A percentile compares a stretch with the other conserved stretches of the same genome.
phyloP scores from a whole-genome alignment of 148 eudicot species.

The Nepenthes gracilis region DNA sequence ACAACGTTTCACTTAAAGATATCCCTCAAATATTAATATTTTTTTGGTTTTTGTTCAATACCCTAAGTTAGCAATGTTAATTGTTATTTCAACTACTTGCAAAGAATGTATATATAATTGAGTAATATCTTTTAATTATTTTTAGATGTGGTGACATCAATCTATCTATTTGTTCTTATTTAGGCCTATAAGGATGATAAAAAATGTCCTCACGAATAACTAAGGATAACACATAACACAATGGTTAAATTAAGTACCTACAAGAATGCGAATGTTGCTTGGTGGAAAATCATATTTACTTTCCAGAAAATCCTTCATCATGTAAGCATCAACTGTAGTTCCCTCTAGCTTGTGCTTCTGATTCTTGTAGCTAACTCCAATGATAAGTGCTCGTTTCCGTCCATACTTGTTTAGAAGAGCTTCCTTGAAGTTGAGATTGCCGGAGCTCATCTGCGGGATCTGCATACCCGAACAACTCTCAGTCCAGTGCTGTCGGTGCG shows the following conservation, averaged over 20 bases:
- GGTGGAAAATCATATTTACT: conserved; percentile 25
- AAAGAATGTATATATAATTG: no score
- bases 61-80: no score
- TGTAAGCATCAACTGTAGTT: conserved; percentile 36
- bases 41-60: no score
- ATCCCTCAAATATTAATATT: no score
- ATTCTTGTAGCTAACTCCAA: conserved; percentile 55
- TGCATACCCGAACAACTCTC: background rate
- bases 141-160: no score
- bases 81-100: no score
- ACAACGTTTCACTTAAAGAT: no score
- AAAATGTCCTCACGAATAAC: background rate
- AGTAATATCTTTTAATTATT: no score
- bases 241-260: conserved; percentile 27
- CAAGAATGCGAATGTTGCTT: conserved; percentile 33
- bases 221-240: no score
- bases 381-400: conserved; percentile 50
- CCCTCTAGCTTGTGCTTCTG: conserved; percentile 48
- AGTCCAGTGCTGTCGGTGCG: background rate
- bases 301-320: conserved; percentile 31
- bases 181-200: background rate
- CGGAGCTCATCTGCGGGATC: background rate
- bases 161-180: background rate
- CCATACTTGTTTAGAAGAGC: background rate
- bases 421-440: conserved; percentile 1